These are phyloP conservation scores for Leccinum fallax DNA, from an alignment of 1,284 basidiomycete species.

Conservation along the genomic window DNA sequence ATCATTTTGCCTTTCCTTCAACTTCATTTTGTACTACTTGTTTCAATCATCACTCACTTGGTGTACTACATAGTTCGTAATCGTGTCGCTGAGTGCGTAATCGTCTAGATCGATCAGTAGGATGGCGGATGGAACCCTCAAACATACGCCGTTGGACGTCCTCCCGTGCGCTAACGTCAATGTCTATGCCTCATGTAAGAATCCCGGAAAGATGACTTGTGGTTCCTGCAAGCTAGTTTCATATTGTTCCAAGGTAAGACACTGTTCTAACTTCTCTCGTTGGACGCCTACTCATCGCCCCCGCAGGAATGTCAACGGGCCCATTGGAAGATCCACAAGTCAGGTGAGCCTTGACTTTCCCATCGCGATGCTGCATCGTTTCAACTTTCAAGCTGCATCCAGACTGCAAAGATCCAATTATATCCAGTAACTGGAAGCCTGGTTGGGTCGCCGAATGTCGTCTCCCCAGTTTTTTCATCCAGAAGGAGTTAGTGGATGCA, in stretches of 20 bases:
- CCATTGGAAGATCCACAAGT: slow-evolving; percentile 28
- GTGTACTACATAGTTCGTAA: not conserved
- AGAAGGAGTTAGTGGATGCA: slow-evolving; percentile 8
- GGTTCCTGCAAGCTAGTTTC: slow-evolving; percentile 40
- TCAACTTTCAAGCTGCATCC: not conserved
- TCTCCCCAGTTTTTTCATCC: slow-evolving; percentile 22
- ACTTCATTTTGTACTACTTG: not conserved
- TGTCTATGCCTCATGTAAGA: slow-evolving; percentile 24
- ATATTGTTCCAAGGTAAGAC: slow-evolving; percentile 41
- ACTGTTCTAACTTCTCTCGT: not conserved
- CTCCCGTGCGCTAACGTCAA: slow-evolving; percentile 32
- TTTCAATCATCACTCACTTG: not conserved
- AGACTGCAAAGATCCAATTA: slow-evolving; percentile 31
- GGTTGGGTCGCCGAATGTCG: slow-evolving; percentile 28
- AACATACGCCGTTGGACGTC: slow-evolving; percentile 23
- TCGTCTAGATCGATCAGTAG: not conserved
- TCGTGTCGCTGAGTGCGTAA: not conserved
- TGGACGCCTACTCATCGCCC: not conserved
- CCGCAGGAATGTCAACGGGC: slow-evolving; percentile 28
- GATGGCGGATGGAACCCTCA: slow-evolving; percentile 10
- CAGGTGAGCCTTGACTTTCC: slow-evolving; percentile 16
- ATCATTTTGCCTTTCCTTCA: too few relatives aligned
- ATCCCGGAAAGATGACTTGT: slow-evolving; percentile 36
- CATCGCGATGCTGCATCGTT: not conserved
- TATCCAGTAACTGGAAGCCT: slow-evolving; percentile 26